A percentile compares a stretch with the other conserved stretches of the same genome.
These are phyloP conservation scores for Acanthamoeba healyi DNA, from an alignment of 208 protist genomes.

Conservation along the genomic window DNA sequence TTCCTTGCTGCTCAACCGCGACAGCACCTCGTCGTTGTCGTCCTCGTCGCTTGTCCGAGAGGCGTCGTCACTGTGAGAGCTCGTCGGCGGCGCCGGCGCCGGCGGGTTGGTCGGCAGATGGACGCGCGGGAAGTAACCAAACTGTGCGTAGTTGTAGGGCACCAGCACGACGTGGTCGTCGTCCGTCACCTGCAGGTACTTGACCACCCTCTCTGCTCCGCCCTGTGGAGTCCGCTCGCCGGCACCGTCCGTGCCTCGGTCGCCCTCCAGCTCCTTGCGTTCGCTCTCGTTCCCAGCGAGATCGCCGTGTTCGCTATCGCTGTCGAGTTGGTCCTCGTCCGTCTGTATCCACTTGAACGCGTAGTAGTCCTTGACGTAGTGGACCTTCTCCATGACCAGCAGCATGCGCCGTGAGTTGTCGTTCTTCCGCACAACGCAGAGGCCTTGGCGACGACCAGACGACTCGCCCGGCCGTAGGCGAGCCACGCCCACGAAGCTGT, in stretches of 20 bases:
- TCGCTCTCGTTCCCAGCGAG: not conserved
- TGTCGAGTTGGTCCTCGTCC: not conserved
- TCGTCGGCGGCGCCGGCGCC: not conserved
- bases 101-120: not conserved
- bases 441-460: not conserved
- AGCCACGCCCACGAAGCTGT: not conserved
- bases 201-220: not conserved
- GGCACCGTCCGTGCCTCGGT: not conserved
- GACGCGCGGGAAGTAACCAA: not conserved
- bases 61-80: not conserved
- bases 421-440: not conserved
- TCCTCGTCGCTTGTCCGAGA: not conserved
- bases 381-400: conserved; percentile 16
- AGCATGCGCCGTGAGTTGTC: not conserved
- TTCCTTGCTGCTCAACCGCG: not conserved
- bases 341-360: not conserved
- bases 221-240: too few species aligned
- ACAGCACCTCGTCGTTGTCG: not conserved
- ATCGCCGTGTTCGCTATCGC: not conserved
- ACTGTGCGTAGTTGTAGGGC: conserved; percentile 8
- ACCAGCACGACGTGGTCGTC: not conserved
- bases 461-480: too few species aligned
- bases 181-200: not conserved
- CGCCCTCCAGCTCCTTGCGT: not conserved
- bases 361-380: not conserved